Base-by-base conservation (phyloP, 106 monocot genomes). In the Xerophyta viscosa region DNA sequence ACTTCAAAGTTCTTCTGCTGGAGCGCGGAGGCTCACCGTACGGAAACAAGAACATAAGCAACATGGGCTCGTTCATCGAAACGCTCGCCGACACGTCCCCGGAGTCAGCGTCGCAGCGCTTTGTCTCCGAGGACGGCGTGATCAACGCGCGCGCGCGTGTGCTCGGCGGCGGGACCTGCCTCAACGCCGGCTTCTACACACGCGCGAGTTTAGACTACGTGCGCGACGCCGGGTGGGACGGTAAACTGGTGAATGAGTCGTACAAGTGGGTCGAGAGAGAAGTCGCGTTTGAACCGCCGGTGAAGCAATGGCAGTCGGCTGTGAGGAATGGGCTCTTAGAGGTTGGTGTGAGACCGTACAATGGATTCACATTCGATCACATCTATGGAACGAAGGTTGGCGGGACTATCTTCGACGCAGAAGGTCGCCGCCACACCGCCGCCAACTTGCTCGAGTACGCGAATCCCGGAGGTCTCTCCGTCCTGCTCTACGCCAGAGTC, bases 291-390 rank as follows among this genome's bases (percentile, higher is more conserved):
- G 50, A 73, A 62, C 75, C 79, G 22, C 62, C 53, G 20, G 37
- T 88, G 75, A 37, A 37, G 51, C 56, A 56, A 37, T 89, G 88
- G 88, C 83, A 79, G 52, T 64, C 68, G 23, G 88, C 88, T 52
- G 51, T 83, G 31, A 55, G 52, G 26, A 72, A 89, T 33, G 83
- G 79, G 21, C 56, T 89, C 9, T 27, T 89, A 50, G 76, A 83
- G 52, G 77, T 39, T 28, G 84, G 81, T 0, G 61, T 81, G 20
- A 55, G 29, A 20, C 87, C 87, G n/a, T 64, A 61, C 52, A 81
- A 81, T 8, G 87, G 81, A n/a, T 81, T 74, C 58, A 87, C 87
- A 0, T 74, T 56, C n/a, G 87, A 87, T 28, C 87, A 87, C 39
- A 2, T 81, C 0, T 51, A 52, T 13, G 87, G 87, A 8, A 81